These are phyloP conservation scores for Salvia hispanica DNA, from an alignment of 257 asterid species.

Conservation along the genomic window DNA sequence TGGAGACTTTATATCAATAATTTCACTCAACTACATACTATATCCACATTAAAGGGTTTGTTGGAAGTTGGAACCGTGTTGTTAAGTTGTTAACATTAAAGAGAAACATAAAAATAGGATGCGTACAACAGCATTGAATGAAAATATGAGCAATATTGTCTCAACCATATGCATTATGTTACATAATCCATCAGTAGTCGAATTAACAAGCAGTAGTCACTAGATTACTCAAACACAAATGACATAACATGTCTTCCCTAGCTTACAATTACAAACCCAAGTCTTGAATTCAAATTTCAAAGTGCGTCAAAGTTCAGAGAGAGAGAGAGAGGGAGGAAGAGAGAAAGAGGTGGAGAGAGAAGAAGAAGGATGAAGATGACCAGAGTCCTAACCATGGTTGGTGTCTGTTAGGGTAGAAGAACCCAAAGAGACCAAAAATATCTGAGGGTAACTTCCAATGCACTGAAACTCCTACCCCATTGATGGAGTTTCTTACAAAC, in stretches of 20 bases:
- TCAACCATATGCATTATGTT: conserved; percentile 23
- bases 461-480: conserved; percentile 63
- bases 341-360: conserved; percentile 27
- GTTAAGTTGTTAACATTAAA: not conserved
- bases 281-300: conserved; percentile 33
- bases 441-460: conserved; percentile 57
- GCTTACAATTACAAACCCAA: conserved; percentile 58
- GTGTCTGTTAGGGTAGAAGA: conserved; percentile 52
- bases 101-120: not conserved
- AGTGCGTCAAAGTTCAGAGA: conserved; percentile 33
- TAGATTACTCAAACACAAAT: conserved; percentile 41
- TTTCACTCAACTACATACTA: no score
- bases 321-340: not conserved
- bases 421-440: conserved; percentile 65
- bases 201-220: conserved; percentile 38
- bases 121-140: not conserved
- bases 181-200: conserved; percentile 28
- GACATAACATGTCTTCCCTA: conserved; percentile 42
- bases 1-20: no score
- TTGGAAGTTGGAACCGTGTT: no score
- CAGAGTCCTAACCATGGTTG: conserved; percentile 94
- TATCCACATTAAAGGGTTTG: no score
- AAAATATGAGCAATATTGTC: not conserved
- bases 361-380: conserved; percentile 43
- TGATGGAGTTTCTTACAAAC: conserved; percentile 52